Base-by-base conservation (phyloP, 495 filamentous ascomycete genomes). In the Aspergillus indologenus region DNA sequence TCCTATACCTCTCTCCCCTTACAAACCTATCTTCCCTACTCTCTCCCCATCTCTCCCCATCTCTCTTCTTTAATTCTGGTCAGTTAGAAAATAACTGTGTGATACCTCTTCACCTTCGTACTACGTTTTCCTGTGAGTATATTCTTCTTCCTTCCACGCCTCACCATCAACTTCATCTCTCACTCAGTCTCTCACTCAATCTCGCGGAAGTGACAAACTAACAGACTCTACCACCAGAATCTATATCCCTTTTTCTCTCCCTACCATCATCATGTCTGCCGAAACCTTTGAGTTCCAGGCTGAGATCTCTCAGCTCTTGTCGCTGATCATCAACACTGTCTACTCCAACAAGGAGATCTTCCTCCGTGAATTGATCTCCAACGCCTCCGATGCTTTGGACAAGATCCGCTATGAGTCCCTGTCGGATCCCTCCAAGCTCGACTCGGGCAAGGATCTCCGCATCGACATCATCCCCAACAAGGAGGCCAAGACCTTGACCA, bases 291-390 rank as follows among this genome's bases (percentile, higher is more conserved):
- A 97, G 87, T 98, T 98, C 83, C 94, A 98, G 87, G 93, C 92
- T 88, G 93, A 97, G 88, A 98, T 98, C 77, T 96, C 91, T 87
- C 94, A 98, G 91, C 90, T 98, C 54, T 89, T 98, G 71, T 91
- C 88, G 61, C 87, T 98, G 71, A 98, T 98, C 80, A 98, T 98
- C 83, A 98, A 98, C 89, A 98, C 94, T 60, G 94, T 98, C 81
- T 98, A 98, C 87, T 96, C 92, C 63, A 98, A 98, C 85, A 98
- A 98, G 86, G 94, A 97, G 81, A 98, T 98, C 78, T 98, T 98
- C 87, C 81, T 98, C 66, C 83, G 94, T 86, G 94, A 98, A 77
- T 75, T 98, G 67, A 89, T 98, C 67, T 98, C 94, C 77, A 98
- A 98, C 82, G 85, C 86, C 70, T 97, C 93, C 65, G 94, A 98